Percentiles rank a stretch among this genome's conserved stretches.
These are phyloP conservation scores for Chlorencoelia australis DNA, from an alignment of 2,329 filamentous ascomycete genomes.

Conservation along the genomic window DNA sequence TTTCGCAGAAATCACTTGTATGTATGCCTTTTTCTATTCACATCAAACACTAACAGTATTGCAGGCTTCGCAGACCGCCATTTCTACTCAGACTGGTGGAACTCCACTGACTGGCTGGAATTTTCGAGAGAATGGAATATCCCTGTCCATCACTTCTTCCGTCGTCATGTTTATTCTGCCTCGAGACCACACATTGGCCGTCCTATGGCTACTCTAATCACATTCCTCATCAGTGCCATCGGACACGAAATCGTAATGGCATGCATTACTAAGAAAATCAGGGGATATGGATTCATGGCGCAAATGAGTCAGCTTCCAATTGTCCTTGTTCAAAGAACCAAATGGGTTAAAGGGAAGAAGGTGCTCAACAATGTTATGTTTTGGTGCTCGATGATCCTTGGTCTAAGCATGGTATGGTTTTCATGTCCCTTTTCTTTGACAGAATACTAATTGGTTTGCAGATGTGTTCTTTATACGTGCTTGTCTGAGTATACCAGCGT, in stretches of 20 bases:
- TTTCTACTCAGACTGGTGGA: slow-evolving; percentile 78
- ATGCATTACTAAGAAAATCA: slow-evolving; percentile 92
- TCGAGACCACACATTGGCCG: slow-evolving; percentile 67
- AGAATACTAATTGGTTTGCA: background rate
- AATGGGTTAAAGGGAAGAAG: slow-evolving; percentile 61
- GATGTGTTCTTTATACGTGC: slow-evolving; percentile 1
- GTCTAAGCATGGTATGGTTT: slow-evolving; percentile 51
- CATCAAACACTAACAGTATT: slow-evolving; percentile 1
- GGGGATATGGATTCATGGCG: slow-evolving; percentile 85
- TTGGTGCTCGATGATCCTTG: slow-evolving; percentile 86
- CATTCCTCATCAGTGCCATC: slow-evolving; percentile 80
- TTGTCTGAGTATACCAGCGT: too few relatives aligned
- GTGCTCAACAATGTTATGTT: slow-evolving; percentile 85
- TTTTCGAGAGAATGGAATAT: slow-evolving; percentile 96
- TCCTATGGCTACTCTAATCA: slow-evolving; percentile 72
- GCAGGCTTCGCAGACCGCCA: slow-evolving; percentile 72
- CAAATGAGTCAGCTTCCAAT: slow-evolving; percentile 98
- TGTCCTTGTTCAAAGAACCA: slow-evolving; percentile 78
- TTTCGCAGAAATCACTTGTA: slow-evolving; percentile 81
- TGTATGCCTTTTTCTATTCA: slow-evolving; percentile 1
- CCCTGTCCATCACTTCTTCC: slow-evolving; percentile 92
- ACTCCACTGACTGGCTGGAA: slow-evolving; percentile 82
- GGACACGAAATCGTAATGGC: slow-evolving; percentile 96
- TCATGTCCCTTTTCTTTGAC: background rate
- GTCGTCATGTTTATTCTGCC: slow-evolving; percentile 86